These are phyloP conservation scores for Rhodotorula sp. DNA, from an alignment of 1,284 basidiomycete genomes.

Conservation along the genomic window DNA sequence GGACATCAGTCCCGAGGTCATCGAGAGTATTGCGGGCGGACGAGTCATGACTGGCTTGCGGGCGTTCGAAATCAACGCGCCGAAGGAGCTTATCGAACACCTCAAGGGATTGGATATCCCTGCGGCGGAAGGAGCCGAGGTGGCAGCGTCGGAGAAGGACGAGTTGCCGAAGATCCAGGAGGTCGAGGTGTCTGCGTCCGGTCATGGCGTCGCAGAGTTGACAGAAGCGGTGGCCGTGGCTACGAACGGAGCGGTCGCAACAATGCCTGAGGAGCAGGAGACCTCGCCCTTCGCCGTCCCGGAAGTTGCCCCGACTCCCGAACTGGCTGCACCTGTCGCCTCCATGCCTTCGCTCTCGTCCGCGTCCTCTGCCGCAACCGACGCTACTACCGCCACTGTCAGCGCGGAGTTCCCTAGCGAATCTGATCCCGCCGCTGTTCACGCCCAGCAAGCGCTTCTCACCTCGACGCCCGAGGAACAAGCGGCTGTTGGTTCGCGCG, in stretches of 20 bases:
- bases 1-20: constrained; percentile 47
- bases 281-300: constrained; percentile 42
- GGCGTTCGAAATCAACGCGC: constrained; percentile 48
- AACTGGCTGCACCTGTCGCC: not conserved
- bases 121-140: constrained; percentile 1
- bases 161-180: not conserved
- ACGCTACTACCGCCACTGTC: not conserved
- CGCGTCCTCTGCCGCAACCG: too few species aligned
- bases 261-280: constrained; percentile 38
- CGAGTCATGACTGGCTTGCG: constrained; percentile 52
- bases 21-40: constrained; percentile 51
- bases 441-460: not conserved
- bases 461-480: not conserved
- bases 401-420: not conserved
- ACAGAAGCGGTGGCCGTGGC: not conserved
- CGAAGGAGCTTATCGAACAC: constrained; percentile 34
- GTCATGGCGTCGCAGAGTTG: not conserved
- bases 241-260: constrained; percentile 2
- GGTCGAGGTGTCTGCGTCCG: not conserved
- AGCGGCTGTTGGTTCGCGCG: not conserved
- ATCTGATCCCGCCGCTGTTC: constrained; percentile 8
- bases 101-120: constrained; percentile 42
- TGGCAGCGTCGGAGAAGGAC: constrained; percentile 14
- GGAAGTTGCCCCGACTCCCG: not conserved
- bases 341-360: not conserved